Conservation (phyloP, 192 early-diverging fungal species). For the Linnemannia exigua region DNA sequence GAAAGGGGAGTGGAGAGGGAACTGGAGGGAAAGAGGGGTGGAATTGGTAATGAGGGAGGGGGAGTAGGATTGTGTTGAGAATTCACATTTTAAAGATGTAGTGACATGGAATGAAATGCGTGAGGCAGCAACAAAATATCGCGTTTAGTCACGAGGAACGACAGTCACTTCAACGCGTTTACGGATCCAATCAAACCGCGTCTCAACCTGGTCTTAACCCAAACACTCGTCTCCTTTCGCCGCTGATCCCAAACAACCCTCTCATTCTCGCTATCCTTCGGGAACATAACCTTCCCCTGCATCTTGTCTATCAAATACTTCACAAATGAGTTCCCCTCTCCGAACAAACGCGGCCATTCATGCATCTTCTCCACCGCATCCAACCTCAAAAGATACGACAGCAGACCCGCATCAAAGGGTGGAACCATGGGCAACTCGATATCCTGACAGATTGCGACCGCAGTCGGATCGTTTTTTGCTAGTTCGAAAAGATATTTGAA, state of each 20-base stretch:
- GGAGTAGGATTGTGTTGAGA: too few relatives aligned
- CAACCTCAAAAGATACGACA: slow-evolving; percentile 39
- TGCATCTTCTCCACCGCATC: slow-evolving; percentile 20
- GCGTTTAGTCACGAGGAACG: too few relatives aligned
- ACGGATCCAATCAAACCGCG: too few relatives aligned
- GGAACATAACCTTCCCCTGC: background rate
- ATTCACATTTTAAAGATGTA: too few relatives aligned
- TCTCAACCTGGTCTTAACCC: slow-evolving; percentile 7
- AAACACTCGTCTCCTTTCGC: slow-evolving; percentile 17
- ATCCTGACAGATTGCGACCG: slow-evolving; percentile 25
- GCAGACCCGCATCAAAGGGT: slow-evolving; percentile 25
- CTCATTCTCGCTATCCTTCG: slow-evolving; percentile 23
- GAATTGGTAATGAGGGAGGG: too few relatives aligned
- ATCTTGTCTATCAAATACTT: slow-evolving; percentile 39
- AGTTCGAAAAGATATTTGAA: slow-evolving; percentile 23
- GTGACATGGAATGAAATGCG: too few relatives aligned
- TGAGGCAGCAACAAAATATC: too few relatives aligned
- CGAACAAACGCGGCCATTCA: slow-evolving; percentile 51
- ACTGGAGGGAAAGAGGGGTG: too few relatives aligned
- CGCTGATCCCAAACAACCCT: slow-evolving; percentile 40
- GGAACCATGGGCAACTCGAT: slow-evolving; percentile 20
- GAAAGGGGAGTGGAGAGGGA: too few relatives aligned
- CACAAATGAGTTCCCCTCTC: slow-evolving; percentile 34
- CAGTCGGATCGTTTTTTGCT: slow-evolving; percentile 4
- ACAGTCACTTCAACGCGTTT: too few relatives aligned